Evolutionary conservation across 2,329 filamentous ascomycete genomes (phyloP), one percentile per base, ranked within the genome.

Genomic region (Exophiala xenobiotica): DNA sequence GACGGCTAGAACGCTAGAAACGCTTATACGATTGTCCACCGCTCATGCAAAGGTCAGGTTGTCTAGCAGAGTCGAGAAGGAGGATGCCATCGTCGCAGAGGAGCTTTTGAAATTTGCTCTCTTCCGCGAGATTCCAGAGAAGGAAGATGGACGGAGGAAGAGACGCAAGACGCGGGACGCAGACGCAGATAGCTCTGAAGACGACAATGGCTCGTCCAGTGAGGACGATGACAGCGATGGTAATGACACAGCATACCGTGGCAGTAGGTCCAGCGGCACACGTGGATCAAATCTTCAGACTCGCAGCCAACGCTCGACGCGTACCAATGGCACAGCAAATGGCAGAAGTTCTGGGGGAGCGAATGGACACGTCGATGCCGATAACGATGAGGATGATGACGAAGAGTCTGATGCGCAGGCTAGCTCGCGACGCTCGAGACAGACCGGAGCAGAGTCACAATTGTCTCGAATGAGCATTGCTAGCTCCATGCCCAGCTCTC

Each of bases 1-100:
- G 77, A 99, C 93, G 7, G 92, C 96, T 5, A 89, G 93, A 84
- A 97, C 92, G 2, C 78, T 99, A 12, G 93, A 99, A 71, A 99
- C 93, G 0, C 79, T 99, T n/a, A 97, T 99, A 67, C 93, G 93
- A 83, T 79, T 99, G 14, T 88, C 93, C 4, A 97, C 92, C 0
- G 93, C 93, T 1, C 93, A 99, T 63, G 93, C 93, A 54, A 99
- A 97, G 72, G 83, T 91, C 5, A 83, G 93, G 23, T 77, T 99
- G 5, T 96, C 90, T 1, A 90, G 83, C 65, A 79, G 89, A 33
- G 90, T 99, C 2, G 91, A 97, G 59, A 87, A 95, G 67, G 85
- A 86, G 49, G 93, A 99, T 68, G 91, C 92, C 1, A 74, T 88
- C 46, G 85, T 90, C 26, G 93, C 93, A 7, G 92, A 99, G 68